A percentile compares a stretch with the other conserved stretches of the same genome.
Conservation (phyloP, 805 yeast species). For the Kuraishia molischiana region DNA sequence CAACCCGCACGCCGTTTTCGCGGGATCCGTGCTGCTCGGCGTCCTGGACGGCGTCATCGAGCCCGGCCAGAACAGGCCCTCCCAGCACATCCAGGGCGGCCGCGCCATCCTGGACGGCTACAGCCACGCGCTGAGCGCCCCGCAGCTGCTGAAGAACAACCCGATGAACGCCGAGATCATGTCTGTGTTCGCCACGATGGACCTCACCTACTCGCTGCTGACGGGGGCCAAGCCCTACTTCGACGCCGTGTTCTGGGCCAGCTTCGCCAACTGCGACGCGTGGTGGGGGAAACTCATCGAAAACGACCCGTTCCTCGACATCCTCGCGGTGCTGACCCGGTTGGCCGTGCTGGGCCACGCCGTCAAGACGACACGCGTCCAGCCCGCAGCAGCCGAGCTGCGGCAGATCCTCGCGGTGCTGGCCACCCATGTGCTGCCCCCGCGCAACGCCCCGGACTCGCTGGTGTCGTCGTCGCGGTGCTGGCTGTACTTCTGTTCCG, state of each 20-base stretch:
- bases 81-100: constrained; percentile 15
- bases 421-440: not conserved
- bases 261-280: constrained; percentile 12
- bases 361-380: not conserved
- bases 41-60: constrained; percentile 16
- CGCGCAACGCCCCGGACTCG: not conserved
- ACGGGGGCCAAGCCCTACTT: constrained; percentile 12
- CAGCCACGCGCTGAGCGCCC: not conserved
- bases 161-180: constrained; percentile 8
- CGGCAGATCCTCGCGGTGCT: no score
- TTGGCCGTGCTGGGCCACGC: constrained; percentile 8
- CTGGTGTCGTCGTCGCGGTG: not conserved
- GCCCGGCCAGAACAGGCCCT: constrained; percentile 7
- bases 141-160: constrained; percentile 3
- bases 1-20: constrained; percentile 9
- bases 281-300: constrained; percentile 18
- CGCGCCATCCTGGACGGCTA: constrained; percentile 11
- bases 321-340: constrained; percentile 13
- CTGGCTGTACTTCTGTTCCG: constrained; percentile 13
- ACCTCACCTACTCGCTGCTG: constrained; percentile 14
- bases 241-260: constrained; percentile 10
- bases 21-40: constrained; percentile 14
- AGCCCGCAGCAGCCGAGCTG: not conserved
- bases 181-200: constrained; percentile 18
- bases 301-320: constrained; percentile 20